Conservation (phyloP, 805 yeast genomes). For the Grigorovia yakushimaensis region DNA sequence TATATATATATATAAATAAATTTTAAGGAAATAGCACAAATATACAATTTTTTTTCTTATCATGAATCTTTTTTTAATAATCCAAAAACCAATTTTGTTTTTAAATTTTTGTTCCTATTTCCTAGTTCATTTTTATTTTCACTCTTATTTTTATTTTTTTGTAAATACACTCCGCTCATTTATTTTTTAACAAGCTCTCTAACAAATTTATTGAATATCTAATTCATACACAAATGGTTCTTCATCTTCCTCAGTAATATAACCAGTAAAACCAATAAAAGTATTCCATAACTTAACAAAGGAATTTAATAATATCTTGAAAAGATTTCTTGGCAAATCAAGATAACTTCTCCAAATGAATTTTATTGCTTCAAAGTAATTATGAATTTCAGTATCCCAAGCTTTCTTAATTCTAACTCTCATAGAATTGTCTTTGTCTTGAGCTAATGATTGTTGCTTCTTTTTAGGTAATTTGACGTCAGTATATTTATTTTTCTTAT, state of each 20-base stretch:
- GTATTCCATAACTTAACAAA: slow-evolving; percentile 57
- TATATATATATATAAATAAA: no score
- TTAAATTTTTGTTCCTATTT: no score
- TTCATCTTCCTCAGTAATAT: slow-evolving; percentile 17
- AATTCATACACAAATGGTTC: slow-evolving; percentile 15
- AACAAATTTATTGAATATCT: slow-evolving; percentile 15
- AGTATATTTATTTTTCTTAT: slow-evolving; percentile 9
- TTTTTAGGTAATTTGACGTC: slow-evolving; percentile 23
- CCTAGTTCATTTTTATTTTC: no score
- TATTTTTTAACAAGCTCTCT: no score
- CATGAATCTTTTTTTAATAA: no score
- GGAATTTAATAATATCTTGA: slow-evolving; percentile 40
- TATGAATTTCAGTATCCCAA: slow-evolving; percentile 40
- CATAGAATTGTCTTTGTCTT: slow-evolving; percentile 1
- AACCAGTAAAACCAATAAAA: slow-evolving; percentile 51
- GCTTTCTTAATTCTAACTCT: slow-evolving; percentile 30
- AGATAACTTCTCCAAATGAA: slow-evolving; percentile 60
- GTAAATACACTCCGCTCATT: no score
- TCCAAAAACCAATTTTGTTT: no score
- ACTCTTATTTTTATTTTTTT: no score
- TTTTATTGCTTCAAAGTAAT: slow-evolving; percentile 47
- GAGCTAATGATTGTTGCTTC: slow-evolving; percentile 1
- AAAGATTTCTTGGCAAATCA: slow-evolving; percentile 57
- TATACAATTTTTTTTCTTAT: no score
- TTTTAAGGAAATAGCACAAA: no score